Evolutionary conservation across 768 basidiomycete species (phyloP), one percentile per base, ranked within the genome.

Genomic region (Phylloporus sp.): DNA sequence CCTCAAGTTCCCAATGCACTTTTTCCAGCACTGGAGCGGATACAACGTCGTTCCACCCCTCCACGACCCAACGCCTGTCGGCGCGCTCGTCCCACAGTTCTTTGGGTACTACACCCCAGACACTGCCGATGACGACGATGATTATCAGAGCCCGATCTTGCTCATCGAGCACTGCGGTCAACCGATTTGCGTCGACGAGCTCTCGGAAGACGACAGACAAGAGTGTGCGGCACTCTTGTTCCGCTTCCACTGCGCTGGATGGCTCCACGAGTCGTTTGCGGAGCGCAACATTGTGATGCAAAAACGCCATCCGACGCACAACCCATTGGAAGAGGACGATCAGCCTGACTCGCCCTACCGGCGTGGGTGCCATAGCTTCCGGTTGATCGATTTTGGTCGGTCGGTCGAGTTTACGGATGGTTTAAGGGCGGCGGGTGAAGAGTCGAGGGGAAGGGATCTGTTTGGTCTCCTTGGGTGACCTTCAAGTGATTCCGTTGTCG

Each of bases 71-170:
- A 71, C 75, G 0, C 78, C 80, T 1, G 65, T 78, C 5, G 72
- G 73, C 8, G 73, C 84, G 0, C 52, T 84, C 43, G 76, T 80
- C 5, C 84, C 85, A 2, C 81, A 83, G 61, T 85, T 77, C 65
- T 85, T 80, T 59, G 83, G 85, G 2, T 82, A 79, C 64, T 85
- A 84, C 59, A 52, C 24, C 1, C 23, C 61, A 22, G 53, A 54
- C 36, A 62, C 18, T 7, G 36, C 68, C 74, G 29, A 36, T 6
- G 9, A 6, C 12, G 10, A 24, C 4, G 4, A 13, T 6, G 24
- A 6, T 22, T 59, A 40, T 18, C 13, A 9, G 4, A 59, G 58
- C 27, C 36, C 57, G 6, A 55, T 59, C 40, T 3, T 59, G 3
- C 58, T 59, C 18, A 6, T 59, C 35, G 59, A 60, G 54, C 66